Evolutionary conservation across 208 protist species (phyloP), one percentile per base, ranked within the genome.

Genomic region (Wallacemonas collosoma): DNA sequence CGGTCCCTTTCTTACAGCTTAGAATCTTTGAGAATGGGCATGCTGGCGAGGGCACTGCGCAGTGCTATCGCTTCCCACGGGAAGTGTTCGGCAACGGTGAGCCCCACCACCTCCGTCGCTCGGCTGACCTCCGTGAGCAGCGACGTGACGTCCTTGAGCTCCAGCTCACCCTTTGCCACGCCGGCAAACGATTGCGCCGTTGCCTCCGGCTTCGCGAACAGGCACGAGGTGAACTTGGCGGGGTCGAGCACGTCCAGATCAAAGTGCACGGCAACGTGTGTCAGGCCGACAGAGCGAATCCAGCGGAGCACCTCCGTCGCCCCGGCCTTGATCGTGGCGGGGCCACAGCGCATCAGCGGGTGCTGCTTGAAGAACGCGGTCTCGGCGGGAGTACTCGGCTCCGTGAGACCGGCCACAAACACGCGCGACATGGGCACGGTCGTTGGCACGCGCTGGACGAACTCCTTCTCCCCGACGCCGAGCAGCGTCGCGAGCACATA

Each of bases 221-320:
- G 61, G 54, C 74, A 58, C 41, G 69, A 36, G 17, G 53, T 58
- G 44, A 82, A 71, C 58, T 57, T 66, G 53, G 50, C 41, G 11
- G 62, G 57, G 69, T 76, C 67, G 36, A 82, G 61, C 73, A 74
- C 73, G 60, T 82, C 78, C 12, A 82, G 68, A 66, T 82, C 78
- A 39, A 82, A 58, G 70, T 82, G 78, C 38, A 82, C 71, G 35
- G 69, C 61, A 3, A 82, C 55, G 64, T 76, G 78, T 45, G 78
- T 82, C 55, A 82, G 77, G 54, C 78, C 78, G 51, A 79, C 69
- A 11, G 40, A 39, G 45, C 50, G 15, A 14, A 82, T 70, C 78
- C 78, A 82, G 57, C 55, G 45, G 40, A 71, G 62, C 57, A 80
- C 75, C n/a, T 63, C 62, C 14, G 26, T 35, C 9, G 50, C 12